Evolutionary conservation across 179 eudicot genomes (phyloP).

Genomic region (Silene vulgaris): DNA sequence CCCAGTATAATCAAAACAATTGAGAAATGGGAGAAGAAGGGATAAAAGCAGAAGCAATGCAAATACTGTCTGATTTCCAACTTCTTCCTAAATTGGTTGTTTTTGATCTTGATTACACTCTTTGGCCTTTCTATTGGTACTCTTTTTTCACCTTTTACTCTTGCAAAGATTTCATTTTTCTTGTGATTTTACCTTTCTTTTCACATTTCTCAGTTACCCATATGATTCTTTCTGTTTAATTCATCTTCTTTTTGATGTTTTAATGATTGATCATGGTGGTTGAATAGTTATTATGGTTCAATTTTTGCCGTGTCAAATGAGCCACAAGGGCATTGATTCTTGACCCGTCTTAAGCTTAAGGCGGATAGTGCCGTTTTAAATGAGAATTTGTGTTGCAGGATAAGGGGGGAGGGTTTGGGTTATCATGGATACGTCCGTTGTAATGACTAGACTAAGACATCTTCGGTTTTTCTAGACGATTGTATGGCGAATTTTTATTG

Average conservation of each 20-base stretch:
- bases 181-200: background rate
- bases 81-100: constrained; percentile 84
- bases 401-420: too few relatives aligned
- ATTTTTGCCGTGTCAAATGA: background rate
- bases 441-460: too few relatives aligned
- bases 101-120: constrained; percentile 74
- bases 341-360: too few relatives aligned
- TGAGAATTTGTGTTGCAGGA: too few relatives aligned
- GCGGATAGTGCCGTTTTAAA: too few relatives aligned
- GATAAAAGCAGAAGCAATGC: constrained; percentile 71
- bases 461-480: background rate
- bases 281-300: background rate
- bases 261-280: constrained; percentile 4
- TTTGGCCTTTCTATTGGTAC: constrained; percentile 97
- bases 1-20: background rate
- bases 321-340: background rate
- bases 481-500: too few relatives aligned
- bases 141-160: background rate
- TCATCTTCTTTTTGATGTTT: background rate
- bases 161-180: too few relatives aligned
- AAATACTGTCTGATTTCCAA: constrained; percentile 48
- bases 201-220: background rate
- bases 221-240: constrained; percentile 3
- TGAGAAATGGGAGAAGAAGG: constrained; percentile 42
- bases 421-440: too few relatives aligned